phyloP scores from a whole-genome alignment of 2,329 filamentous ascomycete genomes.

The Eutypella sp. region DNA sequence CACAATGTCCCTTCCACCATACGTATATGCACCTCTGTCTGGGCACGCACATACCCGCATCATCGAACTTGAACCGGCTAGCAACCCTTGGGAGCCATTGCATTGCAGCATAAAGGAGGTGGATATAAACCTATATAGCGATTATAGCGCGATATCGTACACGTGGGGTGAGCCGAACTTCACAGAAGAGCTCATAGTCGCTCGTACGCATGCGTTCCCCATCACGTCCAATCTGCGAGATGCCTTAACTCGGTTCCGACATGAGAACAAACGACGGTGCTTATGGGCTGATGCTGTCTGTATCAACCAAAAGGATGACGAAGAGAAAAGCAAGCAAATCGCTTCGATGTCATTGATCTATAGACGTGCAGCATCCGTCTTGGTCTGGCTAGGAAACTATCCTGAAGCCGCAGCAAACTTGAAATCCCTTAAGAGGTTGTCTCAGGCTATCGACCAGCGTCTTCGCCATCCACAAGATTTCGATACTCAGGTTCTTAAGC shows the following conservation, averaged over 20 bases:
- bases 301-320: neutral
- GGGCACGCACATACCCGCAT: neutral
- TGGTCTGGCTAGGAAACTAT: neutral
- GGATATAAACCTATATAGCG: neutral
- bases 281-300: neutral
- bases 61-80: neutral
- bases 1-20: neutral
- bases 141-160: slow-evolving; percentile 1
- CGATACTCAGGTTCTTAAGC: neutral
- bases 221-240: slow-evolving; percentile 3
- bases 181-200: slow-evolving; percentile 3
- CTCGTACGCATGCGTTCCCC: neutral
- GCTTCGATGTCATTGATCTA: neutral
- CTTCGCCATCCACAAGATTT: neutral
- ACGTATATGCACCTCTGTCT: neutral
- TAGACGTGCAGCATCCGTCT: neutral
- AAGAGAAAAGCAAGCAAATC: neutral
- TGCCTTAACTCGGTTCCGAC: slow-evolving; percentile 2
- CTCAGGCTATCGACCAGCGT: neutral
- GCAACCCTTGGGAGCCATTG: neutral
- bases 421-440: neutral
- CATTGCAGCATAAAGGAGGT: neutral
- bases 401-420: neutral
- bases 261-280: neutral
- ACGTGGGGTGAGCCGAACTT: slow-evolving; percentile 2